phyloP scores from a whole-genome alignment of 345 rosid genomes.

The Pugionium cornutum region DNA sequence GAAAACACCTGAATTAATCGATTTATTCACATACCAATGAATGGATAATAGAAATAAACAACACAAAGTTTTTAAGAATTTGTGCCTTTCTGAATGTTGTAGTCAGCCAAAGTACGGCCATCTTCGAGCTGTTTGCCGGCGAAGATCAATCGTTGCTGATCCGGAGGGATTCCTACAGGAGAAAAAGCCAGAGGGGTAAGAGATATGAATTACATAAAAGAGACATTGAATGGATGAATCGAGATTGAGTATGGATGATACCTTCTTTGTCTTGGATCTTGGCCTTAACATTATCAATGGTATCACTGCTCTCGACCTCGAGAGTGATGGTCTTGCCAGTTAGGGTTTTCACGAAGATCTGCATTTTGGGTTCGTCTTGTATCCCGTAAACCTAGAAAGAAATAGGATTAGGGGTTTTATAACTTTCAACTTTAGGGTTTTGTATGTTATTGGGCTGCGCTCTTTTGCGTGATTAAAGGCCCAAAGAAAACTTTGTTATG shows the following conservation, averaged over 20 bases:
- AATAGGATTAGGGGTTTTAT: conserved; percentile 7
- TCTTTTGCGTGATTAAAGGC: not conserved
- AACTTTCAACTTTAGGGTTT: conserved; percentile 26
- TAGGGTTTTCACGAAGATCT: conserved; percentile 90
- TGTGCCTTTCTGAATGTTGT: conserved; percentile 85
- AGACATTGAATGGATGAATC: not conserved
- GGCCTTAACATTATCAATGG: conserved; percentile 87
- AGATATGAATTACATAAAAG: not conserved
- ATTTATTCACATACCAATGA: not conserved
- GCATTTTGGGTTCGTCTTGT: conserved; percentile 49
- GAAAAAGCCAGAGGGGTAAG: not conserved
- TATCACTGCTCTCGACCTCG: conserved; percentile 87
- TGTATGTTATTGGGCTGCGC: conserved; percentile 11
- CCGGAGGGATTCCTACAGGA: conserved; percentile 76
- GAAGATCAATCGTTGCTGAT: conserved; percentile 84
- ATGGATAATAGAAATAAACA: not conserved
- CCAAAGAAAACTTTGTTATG: too few species aligned
- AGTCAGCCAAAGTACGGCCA: conserved; percentile 88
- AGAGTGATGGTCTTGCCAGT: conserved; percentile 96
- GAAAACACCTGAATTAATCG: not conserved
- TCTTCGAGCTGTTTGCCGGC: conserved; percentile 96
- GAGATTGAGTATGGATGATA: conserved; percentile 4
- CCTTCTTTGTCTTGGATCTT: conserved; percentile 97
- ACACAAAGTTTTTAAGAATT: not conserved
- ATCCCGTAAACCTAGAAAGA: not conserved